Evolutionary conservation across 306 rosid species (phyloP), one percentile per base, ranked within the genome.

Genomic region (Morella rubra): DNA sequence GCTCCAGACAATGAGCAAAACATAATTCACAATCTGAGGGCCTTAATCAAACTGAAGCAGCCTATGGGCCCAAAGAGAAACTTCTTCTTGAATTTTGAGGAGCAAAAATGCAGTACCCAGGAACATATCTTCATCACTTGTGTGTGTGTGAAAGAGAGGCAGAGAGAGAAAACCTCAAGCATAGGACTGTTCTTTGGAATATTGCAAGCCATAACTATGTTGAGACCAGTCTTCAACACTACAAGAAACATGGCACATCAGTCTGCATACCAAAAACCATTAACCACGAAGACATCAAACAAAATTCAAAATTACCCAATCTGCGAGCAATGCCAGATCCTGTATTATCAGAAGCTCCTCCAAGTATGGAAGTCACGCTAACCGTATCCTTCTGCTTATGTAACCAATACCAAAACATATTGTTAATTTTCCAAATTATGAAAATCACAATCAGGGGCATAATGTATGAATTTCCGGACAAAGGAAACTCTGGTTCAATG

Each of bases 331-430:
- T 91, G 77, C 91, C 89, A 6, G 97, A 77, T 62, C 97, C 97
- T n/a, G 93, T 88, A 80, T 89, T 92, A 87, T 95, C 97, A 80
- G 91, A 92, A 68, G 84, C 76, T 67, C 96, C 97, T n/a, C 97
- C 97, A 56, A 89, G 93, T 78, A 95, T 78, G 75, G 93, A 87
- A 77, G 96, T 87, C 32, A 87, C 89, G 81, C 90, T 88, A 44
- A 82, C 97, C 22, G 69, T 71, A 75, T 87, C 83, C 84, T 83
- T 83, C 93, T 89, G 90, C 42, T 16, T 69, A 22, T 16, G 71
- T 47, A 60, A 59, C 66, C 65, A 53, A 80, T 14, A 22, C 37
- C 74, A 16, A 61, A 11, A 52, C 56, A 65, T 20, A 70, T 64
- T 41, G 22, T 64, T 53, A 8, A 42, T 40, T 24, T 54, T 75